Evolutionary conservation across 2,329 filamentous ascomycete species (phyloP).

Genomic region (Penicillium griseofulvum): DNA sequence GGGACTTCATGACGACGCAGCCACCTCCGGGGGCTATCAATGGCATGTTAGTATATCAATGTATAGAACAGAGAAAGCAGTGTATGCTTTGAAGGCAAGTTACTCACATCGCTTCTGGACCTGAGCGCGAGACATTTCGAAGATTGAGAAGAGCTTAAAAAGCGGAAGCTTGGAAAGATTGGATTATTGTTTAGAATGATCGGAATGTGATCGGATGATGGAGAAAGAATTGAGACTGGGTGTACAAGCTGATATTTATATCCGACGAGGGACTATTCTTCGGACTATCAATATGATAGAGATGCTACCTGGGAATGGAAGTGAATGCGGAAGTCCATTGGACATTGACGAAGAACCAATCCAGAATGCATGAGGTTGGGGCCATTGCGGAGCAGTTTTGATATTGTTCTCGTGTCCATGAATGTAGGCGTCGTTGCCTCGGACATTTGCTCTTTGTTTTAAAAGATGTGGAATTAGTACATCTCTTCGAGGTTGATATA

Average conservation of each 20-base stretch:
- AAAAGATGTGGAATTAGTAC: neutral
- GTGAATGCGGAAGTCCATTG: neutral
- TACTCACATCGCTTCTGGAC: slow-evolving; percentile 25
- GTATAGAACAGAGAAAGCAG: neutral
- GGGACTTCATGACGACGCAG: slow-evolving; percentile 28
- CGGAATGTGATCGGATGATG: slow-evolving; percentile 12
- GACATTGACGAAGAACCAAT: neutral
- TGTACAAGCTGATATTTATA: neutral
- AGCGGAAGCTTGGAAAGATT: slow-evolving; percentile 15
- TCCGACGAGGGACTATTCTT: neutral
- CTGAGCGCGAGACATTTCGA: slow-evolving; percentile 28
- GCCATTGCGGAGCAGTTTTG: neutral
- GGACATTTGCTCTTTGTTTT: neutral
- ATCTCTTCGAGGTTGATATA: neutral
- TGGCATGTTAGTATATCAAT: slow-evolving; percentile 6
- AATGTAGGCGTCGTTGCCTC: neutral
- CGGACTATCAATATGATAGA: neutral
- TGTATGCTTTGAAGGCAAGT: neutral
- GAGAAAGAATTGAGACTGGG: neutral
- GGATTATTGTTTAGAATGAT: slow-evolving; percentile 9
- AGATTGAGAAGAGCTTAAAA: slow-evolving; percentile 16
- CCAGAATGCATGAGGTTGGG: neutral
- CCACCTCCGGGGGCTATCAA: slow-evolving; percentile 28
- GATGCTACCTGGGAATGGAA: neutral
- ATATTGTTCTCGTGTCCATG: slow-evolving; percentile 6